Conservation (phyloP, 305 asterid species). For the Solanum hybrid region DNA sequence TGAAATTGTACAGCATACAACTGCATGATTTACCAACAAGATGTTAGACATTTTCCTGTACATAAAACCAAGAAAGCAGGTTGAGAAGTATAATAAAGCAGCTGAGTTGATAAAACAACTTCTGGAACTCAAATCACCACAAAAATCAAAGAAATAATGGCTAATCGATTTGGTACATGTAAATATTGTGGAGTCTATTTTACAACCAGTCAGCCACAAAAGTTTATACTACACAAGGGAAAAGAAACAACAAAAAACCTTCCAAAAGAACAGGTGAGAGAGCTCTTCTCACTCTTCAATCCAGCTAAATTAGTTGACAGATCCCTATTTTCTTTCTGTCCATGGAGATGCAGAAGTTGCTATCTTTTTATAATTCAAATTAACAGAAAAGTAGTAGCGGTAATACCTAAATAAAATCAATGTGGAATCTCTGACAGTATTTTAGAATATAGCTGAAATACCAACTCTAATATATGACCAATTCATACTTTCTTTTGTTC, state of each 20-base stretch:
- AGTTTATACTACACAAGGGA: background rate
- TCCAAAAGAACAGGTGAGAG: background rate
- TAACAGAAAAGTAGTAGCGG: background rate
- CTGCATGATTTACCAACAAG: conserved; percentile 32
- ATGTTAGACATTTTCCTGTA: background rate
- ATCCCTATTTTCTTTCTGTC: background rate
- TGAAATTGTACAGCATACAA: conserved; percentile 84
- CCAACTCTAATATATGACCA: background rate
- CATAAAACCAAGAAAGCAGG: background rate
- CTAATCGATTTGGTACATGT: background rate
- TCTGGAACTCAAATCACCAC: background rate
- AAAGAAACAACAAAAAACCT: background rate
- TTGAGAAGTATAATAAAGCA: background rate
- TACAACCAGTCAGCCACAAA: background rate
- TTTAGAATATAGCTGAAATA: background rate
- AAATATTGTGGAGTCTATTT: background rate
- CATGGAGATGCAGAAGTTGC: background rate
- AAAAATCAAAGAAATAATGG: background rate
- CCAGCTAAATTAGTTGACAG: background rate
- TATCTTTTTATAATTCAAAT: background rate
- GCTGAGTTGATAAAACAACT: background rate
- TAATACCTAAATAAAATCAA: background rate
- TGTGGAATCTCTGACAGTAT: background rate
- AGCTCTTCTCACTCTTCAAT: background rate
- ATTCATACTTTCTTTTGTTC: background rate